Evolutionary conservation across 176 grass and related monocot species (phyloP), one percentile per base, ranked within the genome.

Genomic region (Echinochloa phyllopogon): DNA sequence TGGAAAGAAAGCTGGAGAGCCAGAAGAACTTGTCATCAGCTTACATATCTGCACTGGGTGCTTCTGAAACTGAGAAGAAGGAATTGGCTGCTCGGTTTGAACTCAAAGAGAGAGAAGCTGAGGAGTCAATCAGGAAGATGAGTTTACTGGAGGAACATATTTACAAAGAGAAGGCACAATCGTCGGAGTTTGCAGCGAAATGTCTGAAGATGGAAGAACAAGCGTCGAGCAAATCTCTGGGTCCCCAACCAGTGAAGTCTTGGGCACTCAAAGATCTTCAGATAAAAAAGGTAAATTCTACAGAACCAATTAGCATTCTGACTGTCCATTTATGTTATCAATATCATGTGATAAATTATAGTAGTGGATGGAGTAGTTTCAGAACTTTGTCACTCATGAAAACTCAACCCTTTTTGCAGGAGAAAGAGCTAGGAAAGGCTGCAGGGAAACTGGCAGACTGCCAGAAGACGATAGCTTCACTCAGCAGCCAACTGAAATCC

Each of bases 401-500:
- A 49, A 63, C 8, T 76, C 48, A 20, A 49, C 43, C 29, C 42
- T 71, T 84, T 83, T 25, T 49, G 25, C 80, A 99, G 94, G 97
- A 88, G 80, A 90, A 82, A 71, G 94, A 92, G 81, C 52, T 84
- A 27, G 90, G 71, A 16, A 86, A 67, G 43, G 88, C 89, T 57
- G 94, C 94, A 41, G 86, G 72, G 58, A 96, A 99, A 64, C 78
- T 99, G n/a, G 91, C 86, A 44, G 92, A 89, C 48, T 99, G 97
- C 69, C 97, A 96, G 57, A 92, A 91, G 78, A 99, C 94, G 24
- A 99, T 99, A 87, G 84, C 90, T 48, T 96, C 97, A 33, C 88
- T 99, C 38, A 91, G 72, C 86, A 80, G 63, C 52, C 90, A 94
- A 42, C 56, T 99, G 48, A 92, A 91, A 91, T 89, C 90, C 20